Base-by-base conservation (phyloP, 371 early-diverging fungal species). In the Umbelopsis sp. region DNA sequence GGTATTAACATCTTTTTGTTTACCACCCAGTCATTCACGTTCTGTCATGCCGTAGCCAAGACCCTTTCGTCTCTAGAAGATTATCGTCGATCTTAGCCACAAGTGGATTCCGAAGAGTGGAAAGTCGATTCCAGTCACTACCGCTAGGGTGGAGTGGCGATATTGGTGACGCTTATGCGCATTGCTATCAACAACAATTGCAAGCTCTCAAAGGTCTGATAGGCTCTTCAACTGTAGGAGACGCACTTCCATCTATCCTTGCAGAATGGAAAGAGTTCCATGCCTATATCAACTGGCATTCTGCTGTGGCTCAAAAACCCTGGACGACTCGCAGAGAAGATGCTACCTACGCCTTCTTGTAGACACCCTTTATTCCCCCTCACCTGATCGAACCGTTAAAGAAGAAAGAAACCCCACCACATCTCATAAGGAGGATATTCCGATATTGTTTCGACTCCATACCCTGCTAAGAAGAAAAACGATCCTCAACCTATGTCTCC, bases 281-380 rank as follows among this genome's bases (percentile, higher is more conserved):
- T 9, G 78, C 80, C 4, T 83, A 72, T 63, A 66, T 80, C 35
- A 83, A 80, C 50, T 83, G 83, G 83, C 81, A 83, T 62, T 73
- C 72, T 63, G 75, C 74, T 25, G 70, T 74, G 37, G 80, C 83
- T 37, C 83, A 83, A 68, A 83, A 83, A 46, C 83, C 83, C 24
- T 57, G 57, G 57, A 57, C 57, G 3, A 57, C 29, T 35, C 57
- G 57, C 57, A 29, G 57, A 18, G 37, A 57, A n/a, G 57, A 57
- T 35, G 57, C 57, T 35, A 57, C 57, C 4, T 57, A 57, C n/a
- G 57, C 37, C 35, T 57, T 35, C 18, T 3, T 57, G 16, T 57
- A 57, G 25, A 29, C 3, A 57, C 29, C 57, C 57, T 5, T 35
- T 8, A 41, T 29, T 4, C 29, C 29, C 29, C 41, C 41, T 41